These are phyloP conservation scores for Kwoniella shandongensis DNA, from an alignment of 768 basidiomycete genomes.

Conservation along the genomic window DNA sequence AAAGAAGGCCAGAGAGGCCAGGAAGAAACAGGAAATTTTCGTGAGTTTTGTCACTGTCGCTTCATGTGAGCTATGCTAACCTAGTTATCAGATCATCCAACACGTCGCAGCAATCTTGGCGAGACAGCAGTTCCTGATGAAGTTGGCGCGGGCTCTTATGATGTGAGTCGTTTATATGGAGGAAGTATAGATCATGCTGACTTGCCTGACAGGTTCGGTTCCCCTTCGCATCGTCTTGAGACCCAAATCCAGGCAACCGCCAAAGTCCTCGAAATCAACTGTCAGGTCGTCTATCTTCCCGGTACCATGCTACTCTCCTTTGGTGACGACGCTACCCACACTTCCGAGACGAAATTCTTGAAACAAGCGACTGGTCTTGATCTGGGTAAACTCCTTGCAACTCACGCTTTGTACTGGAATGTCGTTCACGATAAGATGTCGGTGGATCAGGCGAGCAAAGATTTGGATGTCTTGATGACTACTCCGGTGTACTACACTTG, in stretches of 20 bases:
- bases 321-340: slow-evolving; percentile 75
- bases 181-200: not conserved
- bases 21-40: slow-evolving; percentile 73
- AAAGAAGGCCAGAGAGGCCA: slow-evolving; percentile 58
- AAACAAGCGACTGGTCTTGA: slow-evolving; percentile 71
- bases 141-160: slow-evolving; percentile 82
- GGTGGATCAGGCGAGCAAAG: slow-evolving; percentile 68
- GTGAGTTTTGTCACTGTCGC: slow-evolving; percentile 56
- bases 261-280: slow-evolving; percentile 82
- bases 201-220: slow-evolving; percentile 62
- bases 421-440: slow-evolving; percentile 81
- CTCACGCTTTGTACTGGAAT: slow-evolving; percentile 71
- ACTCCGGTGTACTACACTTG: slow-evolving; percentile 62
- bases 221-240: slow-evolving; percentile 90
- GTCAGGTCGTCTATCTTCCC: slow-evolving; percentile 77
- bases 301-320: slow-evolving; percentile 75
- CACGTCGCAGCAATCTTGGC: slow-evolving; percentile 78
- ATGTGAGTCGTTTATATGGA: slow-evolving; percentile 52
- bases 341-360: slow-evolving; percentile 76
- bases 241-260: slow-evolving; percentile 86
- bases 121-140: slow-evolving; percentile 81
- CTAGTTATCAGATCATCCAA: slow-evolving; percentile 64
- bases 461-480: slow-evolving; percentile 73
- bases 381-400: slow-evolving; percentile 71
- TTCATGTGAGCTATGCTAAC: slow-evolving; percentile 1